Base-by-base conservation (phyloP, 495 filamentous ascomycete species). In the Talaromyces proteolyticus region DNA sequence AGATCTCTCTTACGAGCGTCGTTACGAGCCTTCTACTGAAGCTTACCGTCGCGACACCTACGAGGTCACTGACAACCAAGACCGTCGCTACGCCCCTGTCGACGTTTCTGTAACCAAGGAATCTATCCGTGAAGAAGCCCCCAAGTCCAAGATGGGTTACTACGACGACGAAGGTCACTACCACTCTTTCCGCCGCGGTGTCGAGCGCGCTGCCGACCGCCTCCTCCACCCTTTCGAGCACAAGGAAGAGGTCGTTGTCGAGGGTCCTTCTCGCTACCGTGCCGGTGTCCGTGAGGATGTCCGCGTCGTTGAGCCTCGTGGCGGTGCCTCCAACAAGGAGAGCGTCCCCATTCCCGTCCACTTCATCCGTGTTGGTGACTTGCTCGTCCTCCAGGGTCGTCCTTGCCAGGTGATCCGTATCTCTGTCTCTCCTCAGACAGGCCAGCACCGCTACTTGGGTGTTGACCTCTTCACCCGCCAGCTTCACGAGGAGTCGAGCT, bases 351-450 rank as follows among this genome's bases (percentile, higher is more conserved):
- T 98, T 75, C 93, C 93, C 41, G 94, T 89, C 84, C 91, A 98
- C 83, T 94, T 96, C 78, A 88, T 98, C 77, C 93, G 93, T 74
- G 87, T 96, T 61, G 93, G 94, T 69, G 93, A 98, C 75, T 87
- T 98, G 75, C 76, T 98, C 69, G 94, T 97, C 79, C 89, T 98
- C 54, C 93, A 98, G 81, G 91, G 92, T 69, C 94, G 93, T 57
- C 93, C 94, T 54, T 97, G 92, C 88, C 93, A 97, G 82, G 92
- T 98, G 68, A 98, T 98, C 81, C 91, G 91, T 63, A 96, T 98
- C 85, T 94, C 90, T 57, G 94, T 91, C 73, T 97, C 94, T 50
- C 82, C 88, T 55, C 91, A 95, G 77, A 98, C 93, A 41, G 93
- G 94, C 68, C 93, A 98, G 83, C 89, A 97, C 80, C 89, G 93